These are phyloP conservation scores for Smittium mucronatum DNA, from an alignment of 371 early-diverging fungal species.

Conservation along the genomic window DNA sequence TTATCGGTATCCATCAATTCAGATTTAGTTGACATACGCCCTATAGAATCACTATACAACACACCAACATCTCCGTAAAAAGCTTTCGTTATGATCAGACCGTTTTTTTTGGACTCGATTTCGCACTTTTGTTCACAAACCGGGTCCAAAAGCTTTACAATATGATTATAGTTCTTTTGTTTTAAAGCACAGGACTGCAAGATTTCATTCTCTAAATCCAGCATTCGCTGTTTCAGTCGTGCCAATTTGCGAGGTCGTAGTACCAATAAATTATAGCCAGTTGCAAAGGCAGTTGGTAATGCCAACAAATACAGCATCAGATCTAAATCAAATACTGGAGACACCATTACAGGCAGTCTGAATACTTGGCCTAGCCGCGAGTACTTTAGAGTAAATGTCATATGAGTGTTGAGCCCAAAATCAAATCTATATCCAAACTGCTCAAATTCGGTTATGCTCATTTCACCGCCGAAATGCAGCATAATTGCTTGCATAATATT, in stretches of 20 bases:
- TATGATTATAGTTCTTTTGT: conserved; percentile 65
- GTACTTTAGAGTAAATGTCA: conserved; percentile 57
- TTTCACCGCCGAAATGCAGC: conserved; percentile 11
- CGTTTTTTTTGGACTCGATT: conserved; percentile 30
- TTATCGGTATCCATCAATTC: conserved; percentile 10
- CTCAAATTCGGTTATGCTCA: conserved; percentile 16
- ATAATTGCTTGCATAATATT: conserved; percentile 8
- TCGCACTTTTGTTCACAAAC: conserved; percentile 45
- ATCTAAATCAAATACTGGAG: conserved; percentile 52
- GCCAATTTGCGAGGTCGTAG: conserved; percentile 50
- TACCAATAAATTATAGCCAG: conserved; percentile 52
- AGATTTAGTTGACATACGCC: conserved; percentile 10
- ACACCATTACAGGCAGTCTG: conserved; percentile 62
- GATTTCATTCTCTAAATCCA: conserved; percentile 59
- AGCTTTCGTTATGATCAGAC: conserved; percentile 76
- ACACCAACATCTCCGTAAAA: conserved; percentile 55
- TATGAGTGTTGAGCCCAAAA: conserved; percentile 55
- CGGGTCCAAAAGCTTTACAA: conserved; percentile 53
- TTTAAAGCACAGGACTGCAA: conserved; percentile 54
- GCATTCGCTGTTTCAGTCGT: conserved; percentile 29
- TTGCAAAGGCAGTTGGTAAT: conserved; percentile 47
- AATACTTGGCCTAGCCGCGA: conserved; percentile 73
- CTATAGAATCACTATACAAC: not conserved
- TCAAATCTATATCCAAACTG: conserved; percentile 58
- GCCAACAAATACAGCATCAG: conserved; percentile 51